Base-by-base conservation (phyloP, 805 yeast genomes). In the Myxozyma udenii region DNA sequence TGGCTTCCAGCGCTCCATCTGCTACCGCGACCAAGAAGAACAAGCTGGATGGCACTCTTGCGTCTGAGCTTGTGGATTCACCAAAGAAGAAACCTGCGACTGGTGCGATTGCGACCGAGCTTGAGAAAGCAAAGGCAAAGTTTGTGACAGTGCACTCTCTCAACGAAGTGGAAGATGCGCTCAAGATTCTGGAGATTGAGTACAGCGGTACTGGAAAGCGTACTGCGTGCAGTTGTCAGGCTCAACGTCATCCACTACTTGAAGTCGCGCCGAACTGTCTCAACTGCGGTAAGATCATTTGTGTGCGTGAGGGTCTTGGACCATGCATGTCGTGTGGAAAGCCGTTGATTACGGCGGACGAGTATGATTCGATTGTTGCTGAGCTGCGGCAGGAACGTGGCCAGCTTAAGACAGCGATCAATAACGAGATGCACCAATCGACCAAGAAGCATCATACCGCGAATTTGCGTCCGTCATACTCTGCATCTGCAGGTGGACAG, bases 181-280 rank as follows among this genome's bases (percentile, higher is more conserved):
- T 58, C 32, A 45, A 36, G n/a, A 45, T 25, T 9, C 47, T 58
- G 16, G 61, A 58, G 28, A 14, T 48, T 3, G 49, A 44, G 24
- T 44, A 38, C 32, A 30, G 35, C 6, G 32, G 40, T 12, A 7
- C 39, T 14, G 35, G 38, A 18, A 35, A 41, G 19, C 41, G 53
- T 4, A 22, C 41, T 21, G 16, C 21, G 18, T 61, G 64, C 38
- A 28, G 54, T 28, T 61, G 64, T 30, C 62, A 58, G 39, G 62
- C 58, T 4, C 61, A 51, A 0, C 73, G 85, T 53, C 98, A 93
- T 64, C 95, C 96, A 2, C 70, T 93, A 26, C 85, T 88, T 57
- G 95, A 87, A 50, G 77, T 85, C 57, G 93, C 95, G 1, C 98
- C 98, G 0, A 93, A 93, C 66, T 93, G 99, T 63, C 69, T 93